Base-by-base conservation (phyloP, 108 stramenopile genomes). In the Schizochytrium sp. region DNA sequence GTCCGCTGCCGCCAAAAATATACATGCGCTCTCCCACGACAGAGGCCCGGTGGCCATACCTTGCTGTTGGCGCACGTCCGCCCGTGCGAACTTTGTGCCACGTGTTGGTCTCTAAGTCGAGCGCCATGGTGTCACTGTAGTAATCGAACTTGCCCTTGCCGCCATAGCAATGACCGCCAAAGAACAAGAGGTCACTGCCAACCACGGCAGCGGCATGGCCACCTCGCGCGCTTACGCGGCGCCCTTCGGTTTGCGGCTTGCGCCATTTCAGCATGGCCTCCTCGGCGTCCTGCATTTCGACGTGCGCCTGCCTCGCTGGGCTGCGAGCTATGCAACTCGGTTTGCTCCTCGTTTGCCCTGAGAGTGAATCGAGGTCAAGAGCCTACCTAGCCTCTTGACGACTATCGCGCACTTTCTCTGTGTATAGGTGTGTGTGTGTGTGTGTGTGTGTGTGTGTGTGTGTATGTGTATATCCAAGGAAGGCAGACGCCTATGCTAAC, bases 1-100 rank as follows among this genome's bases (percentile, higher is more conserved):
- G 60, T 0, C 94, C 94, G 57, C 91, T 92, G 1, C 94, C 94
- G 5, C 94, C 94, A 34, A 95, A 89, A 4, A 95, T 87, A 59
- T 93, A 95, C 91, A 95, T 94, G 8, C 94, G 90, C 4, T 60
- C 60, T 19, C 88, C 91, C 18, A 90, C 72, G n/a, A 90, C 87
- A 12, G 87, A 34, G 5, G 58, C 87, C 23, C 72, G n/a, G 88
- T 72, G 88, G 28, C 90, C 90, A 34, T 90, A 90, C 0, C 94
- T 89, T 47, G 93, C 89, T 19, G 87, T 58, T 5, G 93, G 94
- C 19, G 91, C 45, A 43, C 88, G 60, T 29, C 94, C 94, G 2
- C 72, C 63, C 57, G 92, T 92, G 19, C 34, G 83, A 5, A 94
- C 93, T 44, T 90, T 91, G 60, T 94, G 93, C 94, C 94, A 94